These are phyloP conservation scores for Hypoxylon sp. DNA, from an alignment of 2,329 filamentous ascomycete species.

Conservation along the genomic window DNA sequence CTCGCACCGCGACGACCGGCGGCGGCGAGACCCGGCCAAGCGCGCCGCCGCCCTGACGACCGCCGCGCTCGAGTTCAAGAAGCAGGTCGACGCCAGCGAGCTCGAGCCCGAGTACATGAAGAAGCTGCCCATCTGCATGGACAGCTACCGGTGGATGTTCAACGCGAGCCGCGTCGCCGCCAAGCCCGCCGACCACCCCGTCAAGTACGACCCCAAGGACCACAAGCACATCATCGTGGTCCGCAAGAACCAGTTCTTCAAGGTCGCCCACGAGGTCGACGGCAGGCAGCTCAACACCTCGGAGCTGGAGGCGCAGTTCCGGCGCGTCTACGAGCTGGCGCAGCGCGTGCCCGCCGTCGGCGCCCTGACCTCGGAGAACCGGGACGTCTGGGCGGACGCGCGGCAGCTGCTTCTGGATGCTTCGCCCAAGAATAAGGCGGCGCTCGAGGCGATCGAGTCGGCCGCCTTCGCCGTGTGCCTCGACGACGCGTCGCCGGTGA, in stretches of 20 bases:
- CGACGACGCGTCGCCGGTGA: conserved; percentile 90
- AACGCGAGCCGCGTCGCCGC: conserved; percentile 89
- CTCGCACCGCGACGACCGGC: conserved; percentile 93
- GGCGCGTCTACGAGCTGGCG: conserved; percentile 81
- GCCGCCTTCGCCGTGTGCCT: conserved; percentile 93
- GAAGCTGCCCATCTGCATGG: conserved; percentile 97
- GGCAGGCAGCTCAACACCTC: conserved; percentile 88
- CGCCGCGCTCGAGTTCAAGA: conserved; percentile 92
- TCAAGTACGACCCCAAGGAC: conserved; percentile 79
- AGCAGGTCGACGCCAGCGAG: conserved; percentile 82
- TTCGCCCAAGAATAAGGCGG: conserved; percentile 81
- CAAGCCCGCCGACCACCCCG: conserved; percentile 81
- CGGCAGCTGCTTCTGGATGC: conserved; percentile 79
- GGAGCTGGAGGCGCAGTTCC: conserved; percentile 92
- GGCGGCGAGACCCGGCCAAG: conserved; percentile 88
- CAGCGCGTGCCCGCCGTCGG: conserved; percentile 81
- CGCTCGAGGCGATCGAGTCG: conserved; percentile 85
- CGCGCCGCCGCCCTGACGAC: conserved; percentile 91
- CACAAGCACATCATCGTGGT: conserved; percentile 91
- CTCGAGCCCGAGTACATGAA: conserved; percentile 99
- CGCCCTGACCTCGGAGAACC: conserved; percentile 88
- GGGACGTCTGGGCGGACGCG: conserved; percentile 91
- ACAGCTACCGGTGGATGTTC: conserved; percentile 99
- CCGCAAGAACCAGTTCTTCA: conserved; percentile 98
- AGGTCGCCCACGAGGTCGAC: conserved; percentile 82